Percentiles rank a stretch among this genome's conserved stretches.
phyloP scores from a whole-genome alignment of 2,329 filamentous ascomycete species.

The Xylaria sp. region DNA sequence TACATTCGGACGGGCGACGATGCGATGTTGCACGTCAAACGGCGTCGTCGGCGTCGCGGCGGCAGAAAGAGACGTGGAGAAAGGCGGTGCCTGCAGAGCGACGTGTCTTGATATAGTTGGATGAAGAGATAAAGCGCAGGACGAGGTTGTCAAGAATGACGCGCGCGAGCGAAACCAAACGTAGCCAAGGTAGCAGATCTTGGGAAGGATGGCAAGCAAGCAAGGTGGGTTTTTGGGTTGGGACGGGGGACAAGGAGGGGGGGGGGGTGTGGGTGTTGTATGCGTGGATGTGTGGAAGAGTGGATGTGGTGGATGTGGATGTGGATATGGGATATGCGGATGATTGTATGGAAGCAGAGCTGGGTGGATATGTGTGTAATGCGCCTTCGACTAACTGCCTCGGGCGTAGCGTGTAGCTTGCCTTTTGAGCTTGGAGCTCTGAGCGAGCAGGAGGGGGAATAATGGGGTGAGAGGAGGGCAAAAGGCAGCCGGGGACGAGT shows the following conservation, averaged over 20 bases:
- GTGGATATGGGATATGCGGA: slow-evolving; percentile 36
- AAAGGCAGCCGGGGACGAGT: neutral
- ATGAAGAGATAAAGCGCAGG: slow-evolving; percentile 45
- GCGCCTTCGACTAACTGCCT: slow-evolving; percentile 1
- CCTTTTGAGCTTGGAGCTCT: neutral
- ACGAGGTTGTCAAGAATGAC: slow-evolving; percentile 48
- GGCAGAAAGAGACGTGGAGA: slow-evolving; percentile 50
- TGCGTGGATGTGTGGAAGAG: slow-evolving; percentile 11
- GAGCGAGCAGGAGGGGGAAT: slow-evolving; percentile 23
- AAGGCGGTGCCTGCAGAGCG: slow-evolving; percentile 61
- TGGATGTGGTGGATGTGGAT: slow-evolving; percentile 43
- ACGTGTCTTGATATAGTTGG: slow-evolving; percentile 73
- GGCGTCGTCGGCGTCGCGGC: slow-evolving; percentile 42
- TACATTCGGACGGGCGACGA: slow-evolving; percentile 63
- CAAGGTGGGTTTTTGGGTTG: slow-evolving; percentile 33
- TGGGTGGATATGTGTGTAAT: slow-evolving; percentile 12
- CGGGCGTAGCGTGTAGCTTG: too few relatives aligned
- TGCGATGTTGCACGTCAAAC: slow-evolving; percentile 53
- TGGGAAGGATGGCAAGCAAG: slow-evolving; percentile 44
- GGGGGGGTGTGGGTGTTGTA: neutral
- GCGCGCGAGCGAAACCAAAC: slow-evolving; percentile 49
- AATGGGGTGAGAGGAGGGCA: slow-evolving; percentile 46
- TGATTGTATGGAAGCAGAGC: neutral
- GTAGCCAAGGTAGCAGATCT: slow-evolving; percentile 47
- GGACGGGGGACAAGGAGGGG: slow-evolving; percentile 3